Evolutionary conservation across 768 basidiomycete genomes (phyloP).

Genomic region (Rhizopogon sp.): DNA sequence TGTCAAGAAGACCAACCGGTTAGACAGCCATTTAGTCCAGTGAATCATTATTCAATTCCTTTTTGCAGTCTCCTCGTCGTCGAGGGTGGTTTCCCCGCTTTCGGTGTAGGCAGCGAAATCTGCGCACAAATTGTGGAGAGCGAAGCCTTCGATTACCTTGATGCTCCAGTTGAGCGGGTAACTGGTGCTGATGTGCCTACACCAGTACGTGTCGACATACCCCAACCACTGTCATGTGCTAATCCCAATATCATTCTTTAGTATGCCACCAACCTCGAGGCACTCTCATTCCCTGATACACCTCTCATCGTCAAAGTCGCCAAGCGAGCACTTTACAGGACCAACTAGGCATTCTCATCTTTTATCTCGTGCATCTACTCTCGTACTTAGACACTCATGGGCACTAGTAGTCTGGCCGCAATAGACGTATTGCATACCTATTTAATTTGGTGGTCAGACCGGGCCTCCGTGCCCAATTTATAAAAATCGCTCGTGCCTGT

Average conservation of each 20-base stretch:
- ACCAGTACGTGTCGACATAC: slow-evolving; percentile 53
- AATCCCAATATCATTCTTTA: slow-evolving; percentile 26
- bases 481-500: background rate
- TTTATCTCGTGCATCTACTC: slow-evolving; percentile 6
- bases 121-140: slow-evolving; percentile 97
- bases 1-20: slow-evolving; percentile 99
- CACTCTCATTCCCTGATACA: slow-evolving; percentile 91
- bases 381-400: slow-evolving; percentile 7
- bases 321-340: slow-evolving; percentile 88
- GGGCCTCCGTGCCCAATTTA: background rate
- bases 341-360: slow-evolving; percentile 44
- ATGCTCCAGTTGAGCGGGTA: slow-evolving; percentile 95
- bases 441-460: background rate
- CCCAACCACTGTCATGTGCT: slow-evolving; percentile 4
- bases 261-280: slow-evolving; percentile 90
- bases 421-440: slow-evolving; percentile 12
- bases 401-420: slow-evolving; percentile 13
- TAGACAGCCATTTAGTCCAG: slow-evolving; percentile 15
- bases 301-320: slow-evolving; percentile 89
- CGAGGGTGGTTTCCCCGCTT: slow-evolving; percentile 98
- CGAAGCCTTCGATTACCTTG: slow-evolving; percentile 97
- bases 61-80: slow-evolving; percentile 75
- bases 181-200: slow-evolving; percentile 98
- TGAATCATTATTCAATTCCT: slow-evolving; percentile 1
- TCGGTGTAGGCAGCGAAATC: slow-evolving; percentile 98